These are phyloP conservation scores for Angomonas desouzai DNA, from an alignment of 208 protist species.

Conservation along the genomic window DNA sequence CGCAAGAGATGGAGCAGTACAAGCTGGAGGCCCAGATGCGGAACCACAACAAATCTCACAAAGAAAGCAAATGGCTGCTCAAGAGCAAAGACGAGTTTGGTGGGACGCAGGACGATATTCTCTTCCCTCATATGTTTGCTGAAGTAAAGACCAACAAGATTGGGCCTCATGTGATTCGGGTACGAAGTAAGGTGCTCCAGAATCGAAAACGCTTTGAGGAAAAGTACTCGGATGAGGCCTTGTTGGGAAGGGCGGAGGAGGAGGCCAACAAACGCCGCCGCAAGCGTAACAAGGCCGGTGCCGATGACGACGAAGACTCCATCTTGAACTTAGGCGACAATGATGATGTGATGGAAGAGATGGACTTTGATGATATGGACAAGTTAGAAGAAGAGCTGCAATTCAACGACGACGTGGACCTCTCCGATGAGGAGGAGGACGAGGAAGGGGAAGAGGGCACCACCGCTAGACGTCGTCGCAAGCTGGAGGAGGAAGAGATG, in stretches of 20 bases:
- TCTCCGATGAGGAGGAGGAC: constrained; percentile 14
- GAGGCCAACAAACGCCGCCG: constrained; percentile 11
- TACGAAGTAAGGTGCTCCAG: constrained; percentile 36
- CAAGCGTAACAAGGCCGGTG: constrained; percentile 17
- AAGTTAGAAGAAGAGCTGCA: constrained; percentile 22
- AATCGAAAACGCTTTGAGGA: constrained; percentile 22
- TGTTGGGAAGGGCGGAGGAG: constrained; percentile 30
- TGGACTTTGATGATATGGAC: constrained; percentile 38
- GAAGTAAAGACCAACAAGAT: constrained; percentile 50
- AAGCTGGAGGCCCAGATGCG: constrained; percentile 13
- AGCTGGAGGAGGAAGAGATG: not conserved
- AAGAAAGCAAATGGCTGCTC: not conserved
- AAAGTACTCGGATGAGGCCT: constrained; percentile 23
- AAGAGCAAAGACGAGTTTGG: constrained; percentile 10
- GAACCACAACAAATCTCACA: constrained; percentile 4
- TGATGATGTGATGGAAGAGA: constrained; percentile 25
- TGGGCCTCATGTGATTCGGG: constrained; percentile 39
- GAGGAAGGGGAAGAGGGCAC: constrained; percentile 3
- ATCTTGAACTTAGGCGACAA: constrained; percentile 23
- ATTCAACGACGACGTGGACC: not conserved
- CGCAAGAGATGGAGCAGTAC: constrained; percentile 9
- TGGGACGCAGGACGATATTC: constrained; percentile 47
- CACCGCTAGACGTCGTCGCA: not conserved
- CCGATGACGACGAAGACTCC: constrained; percentile 19
- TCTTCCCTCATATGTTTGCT: constrained; percentile 77